These are phyloP conservation scores for Brassica incana DNA, from an alignment of 345 rosid species.

Conservation along the genomic window DNA sequence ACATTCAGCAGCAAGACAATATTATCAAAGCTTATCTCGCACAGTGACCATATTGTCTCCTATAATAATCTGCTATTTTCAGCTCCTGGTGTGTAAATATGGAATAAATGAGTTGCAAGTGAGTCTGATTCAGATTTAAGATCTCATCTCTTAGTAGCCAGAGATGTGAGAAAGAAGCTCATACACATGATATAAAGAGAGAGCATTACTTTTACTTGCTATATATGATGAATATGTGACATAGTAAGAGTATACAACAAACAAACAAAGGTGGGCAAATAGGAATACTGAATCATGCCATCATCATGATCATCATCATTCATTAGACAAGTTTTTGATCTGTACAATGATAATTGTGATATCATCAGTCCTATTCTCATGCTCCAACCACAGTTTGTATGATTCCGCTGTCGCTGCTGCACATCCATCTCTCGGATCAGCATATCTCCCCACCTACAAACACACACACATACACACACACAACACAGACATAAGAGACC, in stretches of 20 bases:
- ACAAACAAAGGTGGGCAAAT: slow-evolving; percentile 22
- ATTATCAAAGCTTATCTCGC: too few species aligned
- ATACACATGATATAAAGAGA: neutral
- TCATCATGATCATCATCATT: slow-evolving; percentile 35
- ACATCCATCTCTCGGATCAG: slow-evolving; percentile 93
- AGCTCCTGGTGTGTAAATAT: slow-evolving; percentile 65
- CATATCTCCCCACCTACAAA: slow-evolving; percentile 64
- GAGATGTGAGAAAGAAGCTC: slow-evolving; percentile 37
- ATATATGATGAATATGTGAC: slow-evolving; percentile 27
- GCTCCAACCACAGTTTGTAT: slow-evolving; percentile 83
- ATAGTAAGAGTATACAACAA: slow-evolving; percentile 4
- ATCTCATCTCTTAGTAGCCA: slow-evolving; percentile 72
- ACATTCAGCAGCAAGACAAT: too few species aligned
- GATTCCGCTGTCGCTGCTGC: slow-evolving; percentile 89
- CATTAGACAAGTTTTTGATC: slow-evolving; percentile 64
- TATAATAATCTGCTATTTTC: slow-evolving; percentile 51
- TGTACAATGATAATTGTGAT: slow-evolving; percentile 89
- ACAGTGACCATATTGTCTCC: too few species aligned
- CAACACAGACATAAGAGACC: too few species aligned
- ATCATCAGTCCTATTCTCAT: slow-evolving; percentile 95
- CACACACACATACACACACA: slow-evolving; percentile 11
- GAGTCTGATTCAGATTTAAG: slow-evolving; percentile 43
- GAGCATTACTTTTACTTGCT: slow-evolving; percentile 29
- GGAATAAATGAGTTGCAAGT: slow-evolving; percentile 68
- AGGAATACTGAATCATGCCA: neutral